phyloP scores from a whole-genome alignment of 805 yeast species.

The Candida ortonii region DNA sequence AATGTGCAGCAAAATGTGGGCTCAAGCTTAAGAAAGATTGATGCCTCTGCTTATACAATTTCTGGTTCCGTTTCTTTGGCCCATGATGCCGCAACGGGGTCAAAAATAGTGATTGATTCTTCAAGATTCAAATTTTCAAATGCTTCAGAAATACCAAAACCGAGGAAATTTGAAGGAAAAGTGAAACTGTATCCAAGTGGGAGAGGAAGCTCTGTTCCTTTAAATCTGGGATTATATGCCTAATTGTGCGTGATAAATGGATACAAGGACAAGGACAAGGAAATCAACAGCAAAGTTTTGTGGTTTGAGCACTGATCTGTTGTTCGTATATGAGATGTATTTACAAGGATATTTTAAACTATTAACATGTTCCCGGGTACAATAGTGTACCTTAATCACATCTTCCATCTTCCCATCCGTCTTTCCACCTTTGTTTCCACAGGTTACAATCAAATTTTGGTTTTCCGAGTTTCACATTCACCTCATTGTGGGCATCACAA shows the following conservation, averaged over 20 bases:
- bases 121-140: slow-evolving; percentile 69
- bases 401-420: slow-evolving; percentile 79
- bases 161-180: slow-evolving; percentile 72
- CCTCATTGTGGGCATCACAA: slow-evolving; percentile 92
- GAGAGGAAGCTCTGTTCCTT: slow-evolving; percentile 87
- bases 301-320: too few species aligned
- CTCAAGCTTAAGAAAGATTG: slow-evolving; percentile 53
- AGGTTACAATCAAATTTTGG: slow-evolving; percentile 79
- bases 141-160: slow-evolving; percentile 72
- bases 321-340: too few species aligned
- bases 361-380: too few species aligned
- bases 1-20: slow-evolving; percentile 47
- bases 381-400: slow-evolving; percentile 40
- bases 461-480: slow-evolving; percentile 84
- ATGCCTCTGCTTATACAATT: slow-evolving; percentile 65
- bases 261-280: too few species aligned
- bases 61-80: slow-evolving; percentile 33
- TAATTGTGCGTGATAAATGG: slow-evolving; percentile 2
- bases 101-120: slow-evolving; percentile 59
- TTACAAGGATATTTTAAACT: too few species aligned
- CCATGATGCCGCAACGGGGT: slow-evolving; percentile 11
- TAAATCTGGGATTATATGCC: slow-evolving; percentile 47
- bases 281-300: too few species aligned
- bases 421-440: slow-evolving; percentile 94
- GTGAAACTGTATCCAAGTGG: slow-evolving; percentile 92